These are phyloP conservation scores for Porodaedalea pini DNA, from an alignment of 1,284 basidiomycete genomes.

Conservation along the genomic window DNA sequence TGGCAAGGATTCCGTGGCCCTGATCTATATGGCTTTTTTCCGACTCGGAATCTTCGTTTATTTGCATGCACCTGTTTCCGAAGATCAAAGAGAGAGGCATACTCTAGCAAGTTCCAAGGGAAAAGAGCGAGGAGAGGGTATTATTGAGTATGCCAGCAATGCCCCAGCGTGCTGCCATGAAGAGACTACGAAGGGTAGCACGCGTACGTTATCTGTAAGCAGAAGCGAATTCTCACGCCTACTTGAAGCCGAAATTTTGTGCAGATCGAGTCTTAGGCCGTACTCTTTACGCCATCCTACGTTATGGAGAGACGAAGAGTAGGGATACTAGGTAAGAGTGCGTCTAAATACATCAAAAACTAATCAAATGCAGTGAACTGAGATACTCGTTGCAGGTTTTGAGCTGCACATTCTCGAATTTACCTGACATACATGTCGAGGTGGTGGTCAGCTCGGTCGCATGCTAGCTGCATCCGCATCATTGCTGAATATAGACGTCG, in stretches of 20 bases:
- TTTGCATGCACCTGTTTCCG: too few relatives aligned
- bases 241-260: not conserved
- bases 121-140: too few relatives aligned
- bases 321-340: conserved; percentile 64
- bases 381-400: not conserved
- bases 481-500: conserved; percentile 81
- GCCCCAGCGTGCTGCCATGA: too few relatives aligned
- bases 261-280: not conserved
- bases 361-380: not conserved
- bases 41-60: too few relatives aligned
- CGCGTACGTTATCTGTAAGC: too few relatives aligned
- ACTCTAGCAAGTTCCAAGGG: too few relatives aligned
- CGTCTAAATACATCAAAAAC: conserved; percentile 27
- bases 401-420: not conserved
- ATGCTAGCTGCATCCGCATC: conserved; percentile 95
- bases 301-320: conserved; percentile 54
- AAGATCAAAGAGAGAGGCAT: too few relatives aligned
- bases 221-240: too few relatives aligned
- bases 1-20: too few relatives aligned
- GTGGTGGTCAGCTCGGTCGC: conserved; percentile 96
- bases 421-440: conserved; percentile 38
- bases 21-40: too few relatives aligned
- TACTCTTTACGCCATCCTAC: conserved; percentile 23
- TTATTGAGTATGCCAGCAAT: too few relatives aligned
- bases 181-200: too few relatives aligned